Percentiles rank a stretch among this genome's conserved stretches.
phyloP scores from a whole-genome alignment of 1,139 yeast species.

The Meyerozyma carpophila region DNA sequence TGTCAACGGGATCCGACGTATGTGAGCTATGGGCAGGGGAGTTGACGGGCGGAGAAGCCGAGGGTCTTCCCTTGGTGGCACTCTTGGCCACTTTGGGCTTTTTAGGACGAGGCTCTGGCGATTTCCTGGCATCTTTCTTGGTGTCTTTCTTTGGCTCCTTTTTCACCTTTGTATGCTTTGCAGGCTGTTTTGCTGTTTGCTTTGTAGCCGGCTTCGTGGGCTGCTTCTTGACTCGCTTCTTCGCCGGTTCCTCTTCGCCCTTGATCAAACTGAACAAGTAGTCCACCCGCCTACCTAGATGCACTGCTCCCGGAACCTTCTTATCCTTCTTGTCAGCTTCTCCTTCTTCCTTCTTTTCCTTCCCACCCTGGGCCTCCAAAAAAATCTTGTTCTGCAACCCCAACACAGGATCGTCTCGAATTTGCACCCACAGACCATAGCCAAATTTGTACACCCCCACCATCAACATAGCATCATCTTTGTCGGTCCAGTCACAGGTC shows the following conservation, averaged over 20 bases:
- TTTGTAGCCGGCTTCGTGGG: constrained; percentile 3
- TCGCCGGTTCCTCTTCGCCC: constrained; percentile 40
- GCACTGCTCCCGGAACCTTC: constrained; percentile 89
- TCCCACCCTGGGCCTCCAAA: constrained; percentile 34
- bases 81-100: constrained; percentile 14
- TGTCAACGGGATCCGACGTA: constrained; percentile 2
- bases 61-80: constrained; percentile 7
- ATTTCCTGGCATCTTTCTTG: constrained; percentile 2
- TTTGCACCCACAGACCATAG: constrained; percentile 91
- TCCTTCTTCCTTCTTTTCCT: constrained; percentile 35
- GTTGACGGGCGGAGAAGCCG: not conserved
- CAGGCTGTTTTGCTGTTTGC: constrained; percentile 6
- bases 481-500: constrained; percentile 80
- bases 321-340: constrained; percentile 28
- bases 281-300: constrained; percentile 89
- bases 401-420: constrained; percentile 90
- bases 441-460: constrained; percentile 91
- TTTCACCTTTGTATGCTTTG: constrained; percentile 8
- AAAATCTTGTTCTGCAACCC: constrained; percentile 82
- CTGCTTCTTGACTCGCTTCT: not conserved
- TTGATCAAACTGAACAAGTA: constrained; percentile 68
- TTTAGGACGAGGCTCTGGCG: constrained; percentile 2
- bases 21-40: not conserved
- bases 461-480: constrained; percentile 81
- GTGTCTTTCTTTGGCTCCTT: constrained; percentile 2